Evolutionary conservation across 495 filamentous ascomycete species (phyloP).

Genomic region (Aspergillus kassunensis): DNA sequence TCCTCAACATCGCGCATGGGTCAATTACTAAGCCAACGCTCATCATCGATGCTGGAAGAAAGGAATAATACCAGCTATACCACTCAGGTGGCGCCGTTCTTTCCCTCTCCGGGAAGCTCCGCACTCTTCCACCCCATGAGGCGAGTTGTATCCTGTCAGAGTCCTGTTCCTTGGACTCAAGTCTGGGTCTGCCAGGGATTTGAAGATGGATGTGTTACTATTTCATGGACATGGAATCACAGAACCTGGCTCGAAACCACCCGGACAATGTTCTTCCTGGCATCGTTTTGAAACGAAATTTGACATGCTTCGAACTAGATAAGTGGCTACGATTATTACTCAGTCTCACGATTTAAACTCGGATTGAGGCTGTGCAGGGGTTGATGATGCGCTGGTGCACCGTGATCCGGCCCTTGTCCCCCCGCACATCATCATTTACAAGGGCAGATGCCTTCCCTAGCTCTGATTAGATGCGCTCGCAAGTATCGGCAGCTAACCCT

Average conservation of each 20-base stretch:
- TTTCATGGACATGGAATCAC: too few species aligned
- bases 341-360: conserved; percentile 11
- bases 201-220: too few species aligned
- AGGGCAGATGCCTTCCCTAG: conserved; percentile 12
- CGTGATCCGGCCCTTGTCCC: conserved; percentile 4
- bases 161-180: conserved; percentile 21
- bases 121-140: not conserved
- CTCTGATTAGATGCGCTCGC: conserved; percentile 14
- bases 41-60: too few species aligned
- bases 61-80: not conserved
- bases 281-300: not conserved
- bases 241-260: too few species aligned
- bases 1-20: too few species aligned
- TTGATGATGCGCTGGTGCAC: conserved; percentile 7
- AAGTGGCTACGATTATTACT: conserved; percentile 2
- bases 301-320: conserved; percentile 4
- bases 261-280: too few species aligned
- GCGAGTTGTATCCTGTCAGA: conserved; percentile 5
- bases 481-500: not conserved
- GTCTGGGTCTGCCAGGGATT: conserved; percentile 27
- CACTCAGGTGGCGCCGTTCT: conserved; percentile 16
- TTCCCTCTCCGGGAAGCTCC: conserved; percentile 14
- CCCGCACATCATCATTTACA: conserved; percentile 16
- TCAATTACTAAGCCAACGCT: too few species aligned
- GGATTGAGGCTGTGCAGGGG: conserved; percentile 19